Evolutionary conservation across 768 basidiomycete species (phyloP).

Genomic region (Naganishia vishniacii): DNA sequence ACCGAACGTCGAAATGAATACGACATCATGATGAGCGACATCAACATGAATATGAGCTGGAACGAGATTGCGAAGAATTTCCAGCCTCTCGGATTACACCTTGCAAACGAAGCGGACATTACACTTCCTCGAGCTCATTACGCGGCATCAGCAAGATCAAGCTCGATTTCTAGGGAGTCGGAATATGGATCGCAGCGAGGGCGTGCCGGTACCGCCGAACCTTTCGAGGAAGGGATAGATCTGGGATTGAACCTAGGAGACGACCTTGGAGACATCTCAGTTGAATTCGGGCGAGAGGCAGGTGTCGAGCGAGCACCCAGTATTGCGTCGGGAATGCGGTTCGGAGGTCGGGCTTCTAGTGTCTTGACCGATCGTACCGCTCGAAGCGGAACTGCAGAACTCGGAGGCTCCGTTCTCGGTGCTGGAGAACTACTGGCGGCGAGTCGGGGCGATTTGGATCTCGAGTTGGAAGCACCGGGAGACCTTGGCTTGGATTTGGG

Average conservation of each 20-base stretch:
- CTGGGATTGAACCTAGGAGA: slow-evolving; percentile 58
- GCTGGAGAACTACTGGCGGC: slow-evolving; percentile 6
- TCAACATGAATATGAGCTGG: slow-evolving; percentile 12
- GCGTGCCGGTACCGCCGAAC: slow-evolving; percentile 54
- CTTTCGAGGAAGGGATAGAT: slow-evolving; percentile 58
- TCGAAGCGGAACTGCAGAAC: neutral
- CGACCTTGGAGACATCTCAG: slow-evolving; percentile 14
- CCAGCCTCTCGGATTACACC: slow-evolving; percentile 64
- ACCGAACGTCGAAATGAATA: slow-evolving; percentile 45
- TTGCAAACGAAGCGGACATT: slow-evolving; percentile 79
- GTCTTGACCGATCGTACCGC: slow-evolving; percentile 5
- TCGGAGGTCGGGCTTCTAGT: slow-evolving; percentile 3
- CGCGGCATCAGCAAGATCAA: slow-evolving; percentile 57
- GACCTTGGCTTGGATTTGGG: slow-evolving; percentile 35
- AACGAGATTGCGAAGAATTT: slow-evolving; percentile 22
- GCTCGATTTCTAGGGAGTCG: slow-evolving; percentile 52
- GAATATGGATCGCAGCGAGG: slow-evolving; percentile 55
- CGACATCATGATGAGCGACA: slow-evolving; percentile 14
- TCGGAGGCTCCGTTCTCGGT: slow-evolving; percentile 1
- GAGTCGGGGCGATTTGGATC: slow-evolving; percentile 1
- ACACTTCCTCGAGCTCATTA: slow-evolving; percentile 75
- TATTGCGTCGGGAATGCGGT: slow-evolving; percentile 16
- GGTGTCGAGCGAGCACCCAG: slow-evolving; percentile 50
- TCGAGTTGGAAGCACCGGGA: slow-evolving; percentile 11
- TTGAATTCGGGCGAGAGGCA: slow-evolving; percentile 23